These are phyloP conservation scores for Sarocladium brachiariae DNA, from an alignment of 2,329 filamentous ascomycete species.

Conservation along the genomic window DNA sequence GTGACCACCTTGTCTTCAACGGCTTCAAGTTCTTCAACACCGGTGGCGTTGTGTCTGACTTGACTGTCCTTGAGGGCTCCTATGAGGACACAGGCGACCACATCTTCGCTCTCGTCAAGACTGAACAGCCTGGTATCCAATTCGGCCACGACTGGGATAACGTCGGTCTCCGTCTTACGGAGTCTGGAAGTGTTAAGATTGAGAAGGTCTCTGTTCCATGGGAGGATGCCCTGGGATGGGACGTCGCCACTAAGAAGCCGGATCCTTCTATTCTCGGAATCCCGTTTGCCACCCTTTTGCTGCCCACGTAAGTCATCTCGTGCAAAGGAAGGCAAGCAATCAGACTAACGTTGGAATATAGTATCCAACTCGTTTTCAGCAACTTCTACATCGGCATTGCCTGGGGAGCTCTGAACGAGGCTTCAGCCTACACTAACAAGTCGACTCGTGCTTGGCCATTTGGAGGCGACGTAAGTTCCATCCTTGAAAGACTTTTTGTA, in stretches of 20 bases:
- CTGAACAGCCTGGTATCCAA: slow-evolving; percentile 48
- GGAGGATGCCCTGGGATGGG: slow-evolving; percentile 57
- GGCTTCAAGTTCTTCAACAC: slow-evolving; percentile 63
- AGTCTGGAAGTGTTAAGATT: slow-evolving; percentile 57
- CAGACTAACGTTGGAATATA: slow-evolving; percentile 15
- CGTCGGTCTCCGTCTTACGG: slow-evolving; percentile 54
- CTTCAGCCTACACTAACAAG: slow-evolving; percentile 48
- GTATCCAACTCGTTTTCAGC: slow-evolving; percentile 58
- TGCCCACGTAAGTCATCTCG: slow-evolving; percentile 41
- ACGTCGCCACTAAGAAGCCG: slow-evolving; percentile 40
- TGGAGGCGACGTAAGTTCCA: slow-evolving; percentile 45
- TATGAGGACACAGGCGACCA: slow-evolving; percentile 51
- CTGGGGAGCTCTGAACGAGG: slow-evolving; percentile 48
- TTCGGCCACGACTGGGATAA: slow-evolving; percentile 60
- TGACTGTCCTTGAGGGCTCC: slow-evolving; percentile 59
- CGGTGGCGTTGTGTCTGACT: slow-evolving; percentile 57
- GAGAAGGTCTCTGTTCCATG: slow-evolving; percentile 50
- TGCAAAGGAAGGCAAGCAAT: neutral
- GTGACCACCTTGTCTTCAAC: slow-evolving; percentile 50
- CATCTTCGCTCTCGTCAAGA: slow-evolving; percentile 55
- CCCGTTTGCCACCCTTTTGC: slow-evolving; percentile 49
- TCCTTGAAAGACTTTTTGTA: neutral
- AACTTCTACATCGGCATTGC: slow-evolving; percentile 62
- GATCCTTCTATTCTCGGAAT: slow-evolving; percentile 42
- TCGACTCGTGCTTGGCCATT: slow-evolving; percentile 57